phyloP scores from a whole-genome alignment of 2,329 filamentous ascomycete species.

The Thermothelomyces thermophilus region DNA sequence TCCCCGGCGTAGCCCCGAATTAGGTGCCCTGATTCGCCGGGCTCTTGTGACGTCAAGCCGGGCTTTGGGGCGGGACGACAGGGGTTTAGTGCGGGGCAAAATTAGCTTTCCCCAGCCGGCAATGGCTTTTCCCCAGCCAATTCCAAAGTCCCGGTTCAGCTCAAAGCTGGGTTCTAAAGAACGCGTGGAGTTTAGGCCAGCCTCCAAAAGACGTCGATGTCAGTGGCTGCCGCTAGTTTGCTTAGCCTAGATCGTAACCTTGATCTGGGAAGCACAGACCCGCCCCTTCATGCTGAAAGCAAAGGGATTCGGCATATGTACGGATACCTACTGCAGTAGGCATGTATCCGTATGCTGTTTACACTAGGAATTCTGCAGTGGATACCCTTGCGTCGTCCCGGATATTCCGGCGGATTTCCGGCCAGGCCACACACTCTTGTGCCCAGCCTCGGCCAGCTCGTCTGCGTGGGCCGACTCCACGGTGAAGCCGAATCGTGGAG shows the following conservation, averaged over 20 bases:
- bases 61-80: slow-evolving; percentile 7
- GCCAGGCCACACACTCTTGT: not conserved
- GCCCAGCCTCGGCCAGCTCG: not conserved
- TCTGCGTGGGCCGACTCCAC: not conserved
- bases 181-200: not conserved
- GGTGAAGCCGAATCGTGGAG: not conserved
- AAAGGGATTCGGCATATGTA: too few relatives aligned
- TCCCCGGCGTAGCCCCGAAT: slow-evolving; percentile 21
- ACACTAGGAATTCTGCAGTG: too few relatives aligned
- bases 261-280: not conserved
- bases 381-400: too few relatives aligned
- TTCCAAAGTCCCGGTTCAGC: not conserved
- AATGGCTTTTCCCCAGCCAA: not conserved
- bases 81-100: slow-evolving; percentile 10
- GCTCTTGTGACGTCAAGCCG: slow-evolving; percentile 22
- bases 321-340: too few relatives aligned
- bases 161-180: not conserved
- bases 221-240: slow-evolving; percentile 7
- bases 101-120: not conserved
- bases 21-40: slow-evolving; percentile 16
- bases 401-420: not conserved
- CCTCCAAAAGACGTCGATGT: not conserved
- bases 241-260: slow-evolving; percentile 3
- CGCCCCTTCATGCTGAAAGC: not conserved
- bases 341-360: too few relatives aligned